Conservation (phyloP, 805 yeast species). For the Cyberlindnera maritima region DNA sequence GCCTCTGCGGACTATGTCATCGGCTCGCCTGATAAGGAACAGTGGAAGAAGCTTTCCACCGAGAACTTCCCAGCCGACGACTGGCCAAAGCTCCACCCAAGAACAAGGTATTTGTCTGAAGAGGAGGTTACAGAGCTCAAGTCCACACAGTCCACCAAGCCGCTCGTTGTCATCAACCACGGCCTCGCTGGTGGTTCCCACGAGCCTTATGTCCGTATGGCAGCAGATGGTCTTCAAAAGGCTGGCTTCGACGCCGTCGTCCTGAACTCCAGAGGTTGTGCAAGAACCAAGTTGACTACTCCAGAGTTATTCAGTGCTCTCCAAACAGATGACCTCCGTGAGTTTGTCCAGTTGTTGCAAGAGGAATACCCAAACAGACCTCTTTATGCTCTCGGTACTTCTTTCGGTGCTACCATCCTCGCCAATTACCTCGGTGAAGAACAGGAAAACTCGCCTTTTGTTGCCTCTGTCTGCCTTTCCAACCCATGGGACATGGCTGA, state of each 20-base stretch:
- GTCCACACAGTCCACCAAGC: constrained; percentile 35
- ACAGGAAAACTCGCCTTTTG: constrained; percentile 46
- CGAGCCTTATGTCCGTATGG: constrained; percentile 66
- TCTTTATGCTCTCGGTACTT: constrained; percentile 65
- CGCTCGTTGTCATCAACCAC: constrained; percentile 61
- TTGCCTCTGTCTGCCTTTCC: constrained; percentile 59
- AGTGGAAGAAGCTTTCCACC: constrained; percentile 31
- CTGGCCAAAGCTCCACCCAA: constrained; percentile 62
- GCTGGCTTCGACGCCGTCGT: constrained; percentile 56
- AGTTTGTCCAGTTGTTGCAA: constrained; percentile 49
- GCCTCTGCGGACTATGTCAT: constrained; percentile 75
- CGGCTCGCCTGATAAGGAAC: constrained; percentile 25
- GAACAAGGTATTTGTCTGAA: constrained; percentile 59
- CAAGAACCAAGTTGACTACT: constrained; percentile 67
- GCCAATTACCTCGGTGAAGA: constrained; percentile 73
- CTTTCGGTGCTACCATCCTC: constrained; percentile 68
- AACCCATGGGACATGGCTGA: constrained; percentile 73
- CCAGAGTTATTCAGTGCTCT: constrained; percentile 66
- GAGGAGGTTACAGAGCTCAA: constrained; percentile 39
- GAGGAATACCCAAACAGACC: constrained; percentile 57
- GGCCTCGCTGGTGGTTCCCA: constrained; percentile 82
- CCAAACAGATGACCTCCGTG: constrained; percentile 67
- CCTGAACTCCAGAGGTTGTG: constrained; percentile 73
- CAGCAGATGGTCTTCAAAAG: constrained; percentile 42
- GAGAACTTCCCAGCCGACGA: constrained; percentile 45